phyloP scores from a whole-genome alignment of 2,329 filamentous ascomycete species.

The Colletotrichum navitas region DNA sequence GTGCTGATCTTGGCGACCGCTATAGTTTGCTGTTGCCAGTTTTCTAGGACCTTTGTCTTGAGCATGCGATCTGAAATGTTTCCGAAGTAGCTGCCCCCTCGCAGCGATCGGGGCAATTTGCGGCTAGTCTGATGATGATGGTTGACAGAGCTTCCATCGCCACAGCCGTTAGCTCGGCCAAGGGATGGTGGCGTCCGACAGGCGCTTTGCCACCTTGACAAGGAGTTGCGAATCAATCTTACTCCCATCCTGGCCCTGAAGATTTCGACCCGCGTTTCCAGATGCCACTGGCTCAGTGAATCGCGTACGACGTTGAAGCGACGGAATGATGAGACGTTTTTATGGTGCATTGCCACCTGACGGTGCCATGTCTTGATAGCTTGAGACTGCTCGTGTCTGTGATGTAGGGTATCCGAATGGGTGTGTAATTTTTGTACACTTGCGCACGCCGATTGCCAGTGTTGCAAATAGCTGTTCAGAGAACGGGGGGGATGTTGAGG shows the following conservation, averaged over 20 bases:
- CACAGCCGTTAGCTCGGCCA: background rate
- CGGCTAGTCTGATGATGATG: background rate
- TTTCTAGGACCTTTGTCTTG: constrained; percentile 24
- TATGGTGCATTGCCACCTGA: background rate
- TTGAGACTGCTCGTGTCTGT: background rate
- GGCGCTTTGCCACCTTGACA: constrained; percentile 26
- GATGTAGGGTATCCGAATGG: background rate
- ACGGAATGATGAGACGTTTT: constrained; percentile 6
- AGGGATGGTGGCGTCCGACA: constrained; percentile 17
- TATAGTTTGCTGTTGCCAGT: constrained; percentile 26
- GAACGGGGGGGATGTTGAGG: background rate
- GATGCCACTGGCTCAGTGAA: constrained; percentile 26
- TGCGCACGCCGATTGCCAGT: constrained; percentile 15
- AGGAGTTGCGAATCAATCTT: constrained; percentile 15
- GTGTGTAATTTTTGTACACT: background rate
- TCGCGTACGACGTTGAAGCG: constrained; percentile 4
- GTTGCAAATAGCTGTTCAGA: constrained; percentile 5
- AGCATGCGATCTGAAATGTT: constrained; percentile 29
- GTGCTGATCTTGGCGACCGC: constrained; percentile 5
- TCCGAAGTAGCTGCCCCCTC: background rate
- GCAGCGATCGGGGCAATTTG: background rate
- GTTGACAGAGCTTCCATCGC: background rate
- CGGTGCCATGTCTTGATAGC: constrained; percentile 13
- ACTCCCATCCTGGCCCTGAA: constrained; percentile 27
- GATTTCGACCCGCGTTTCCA: constrained; percentile 20